Evolutionary conservation across 345 rosid species (phyloP).

Genomic region (Pugionium dolabratum): DNA sequence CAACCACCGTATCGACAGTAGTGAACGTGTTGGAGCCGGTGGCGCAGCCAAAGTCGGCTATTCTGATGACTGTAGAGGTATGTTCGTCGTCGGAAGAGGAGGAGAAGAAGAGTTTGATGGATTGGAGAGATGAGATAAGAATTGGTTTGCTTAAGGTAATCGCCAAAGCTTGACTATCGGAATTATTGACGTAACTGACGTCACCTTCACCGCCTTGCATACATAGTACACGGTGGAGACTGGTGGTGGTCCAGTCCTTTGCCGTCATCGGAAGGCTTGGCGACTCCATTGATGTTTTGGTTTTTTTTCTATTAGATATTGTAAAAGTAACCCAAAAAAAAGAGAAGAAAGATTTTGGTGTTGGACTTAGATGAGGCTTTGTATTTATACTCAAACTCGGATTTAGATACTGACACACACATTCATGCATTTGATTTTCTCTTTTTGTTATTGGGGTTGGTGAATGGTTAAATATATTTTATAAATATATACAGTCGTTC

Average conservation of each 20-base stretch:
- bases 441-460: constrained; percentile 6
- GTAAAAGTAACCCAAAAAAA: background rate
- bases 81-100: background rate
- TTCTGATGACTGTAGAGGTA: constrained; percentile 41
- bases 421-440: constrained; percentile 10
- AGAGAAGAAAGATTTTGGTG: background rate
- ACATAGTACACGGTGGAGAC: constrained; percentile 50
- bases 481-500: background rate
- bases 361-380: constrained; percentile 17
- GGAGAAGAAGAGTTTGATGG: constrained; percentile 41
- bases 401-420: constrained; percentile 13
- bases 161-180: constrained; percentile 54
- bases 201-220: constrained; percentile 67
- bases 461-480: constrained; percentile 12
- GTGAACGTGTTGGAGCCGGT: constrained; percentile 57
- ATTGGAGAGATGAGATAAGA: constrained; percentile 49
- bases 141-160: constrained; percentile 54
- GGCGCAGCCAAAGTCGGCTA: constrained; percentile 64
- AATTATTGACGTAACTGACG: constrained; percentile 59
- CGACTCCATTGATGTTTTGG: constrained; percentile 34
- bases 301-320: background rate
- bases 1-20: constrained; percentile 48
- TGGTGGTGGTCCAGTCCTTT: constrained; percentile 37
- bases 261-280: constrained; percentile 34
- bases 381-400: constrained; percentile 26